Percentiles rank a stretch among this genome's conserved stretches.
Evolutionary conservation across 306 rosid genomes (phyloP).

Genomic region (Potentilla sterilis): DNA sequence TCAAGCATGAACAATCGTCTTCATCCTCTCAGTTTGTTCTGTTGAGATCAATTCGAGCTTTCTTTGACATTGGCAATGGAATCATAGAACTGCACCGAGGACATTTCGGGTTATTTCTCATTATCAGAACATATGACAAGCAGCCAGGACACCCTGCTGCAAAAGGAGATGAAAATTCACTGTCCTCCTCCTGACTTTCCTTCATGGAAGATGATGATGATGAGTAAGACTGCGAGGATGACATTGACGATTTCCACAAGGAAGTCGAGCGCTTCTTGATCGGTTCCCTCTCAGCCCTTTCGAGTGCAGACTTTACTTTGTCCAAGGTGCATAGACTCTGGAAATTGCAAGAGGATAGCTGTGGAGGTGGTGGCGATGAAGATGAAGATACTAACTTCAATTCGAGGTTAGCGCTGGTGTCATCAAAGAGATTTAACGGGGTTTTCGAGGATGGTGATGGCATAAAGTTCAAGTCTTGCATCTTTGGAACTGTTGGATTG

Average conservation of each 20-base stretch:
- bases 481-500: conserved; percentile 44
- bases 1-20: conserved; percentile 16
- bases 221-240: conserved; percentile 58
- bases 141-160: conserved; percentile 98
- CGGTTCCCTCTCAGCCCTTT: conserved; percentile 92
- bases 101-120: conserved; percentile 83
- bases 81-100: conserved; percentile 82
- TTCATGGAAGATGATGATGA: conserved; percentile 64
- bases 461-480: conserved; percentile 75
- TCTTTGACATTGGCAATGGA: conserved; percentile 62
- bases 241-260: conserved; percentile 50
- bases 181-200: conserved; percentile 66
- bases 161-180: conserved; percentile 55
- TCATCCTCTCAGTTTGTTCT: conserved; percentile 49
- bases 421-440: conserved; percentile 65
- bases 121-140: conserved; percentile 76
- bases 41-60: conserved; percentile 91
- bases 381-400: conserved; percentile 57
- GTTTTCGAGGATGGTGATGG: conserved; percentile 54
- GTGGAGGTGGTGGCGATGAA: conserved; percentile 15
- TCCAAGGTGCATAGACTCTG: conserved; percentile 91
- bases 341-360: conserved; percentile 48
- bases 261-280: conserved; percentile 47
- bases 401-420: conserved; percentile 54
- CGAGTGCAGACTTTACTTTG: conserved; percentile 87